Conservation (phyloP, 2,329 filamentous ascomycete genomes). For the Paraphaeosphaeria minitans region DNA sequence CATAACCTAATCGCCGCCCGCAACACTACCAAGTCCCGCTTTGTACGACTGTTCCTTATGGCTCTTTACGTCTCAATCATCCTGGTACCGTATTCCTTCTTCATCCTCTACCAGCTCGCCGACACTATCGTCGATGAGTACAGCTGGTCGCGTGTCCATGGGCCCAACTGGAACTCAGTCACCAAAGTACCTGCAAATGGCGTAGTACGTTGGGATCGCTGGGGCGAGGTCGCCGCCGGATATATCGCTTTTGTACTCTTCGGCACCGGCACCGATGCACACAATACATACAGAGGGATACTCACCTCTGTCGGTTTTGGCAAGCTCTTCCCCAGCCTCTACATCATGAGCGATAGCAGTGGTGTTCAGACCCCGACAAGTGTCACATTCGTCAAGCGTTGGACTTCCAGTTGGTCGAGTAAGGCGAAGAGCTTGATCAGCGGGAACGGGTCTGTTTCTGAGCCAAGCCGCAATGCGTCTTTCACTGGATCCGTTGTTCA, state of each 20-base stretch:
- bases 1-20: slow-evolving; percentile 59
- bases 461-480: slow-evolving; percentile 17
- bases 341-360: slow-evolving; percentile 23
- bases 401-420: slow-evolving; percentile 22
- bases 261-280: slow-evolving; percentile 66
- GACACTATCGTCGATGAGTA: slow-evolving; percentile 48
- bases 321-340: slow-evolving; percentile 37
- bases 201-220: slow-evolving; percentile 59
- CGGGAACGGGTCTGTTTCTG: slow-evolving; percentile 22
- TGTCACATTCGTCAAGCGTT: slow-evolving; percentile 22
- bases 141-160: slow-evolving; percentile 61
- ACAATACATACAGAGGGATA: slow-evolving; percentile 36
- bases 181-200: slow-evolving; percentile 54
- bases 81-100: slow-evolving; percentile 60
- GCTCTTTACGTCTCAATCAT: slow-evolving; percentile 56
- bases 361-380: slow-evolving; percentile 20
- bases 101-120: slow-evolving; percentile 50
- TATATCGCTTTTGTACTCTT: slow-evolving; percentile 67
- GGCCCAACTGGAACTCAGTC: slow-evolving; percentile 56
- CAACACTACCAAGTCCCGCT: slow-evolving; percentile 63
- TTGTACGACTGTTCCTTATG: slow-evolving; percentile 66
- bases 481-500: slow-evolving; percentile 22
- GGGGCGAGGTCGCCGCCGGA: slow-evolving; percentile 60
- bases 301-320: slow-evolving; percentile 34
- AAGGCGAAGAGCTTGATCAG: slow-evolving; percentile 36